Evolutionary conservation across 805 yeast genomes (phyloP).

Genomic region (Kodamaea restingae): DNA sequence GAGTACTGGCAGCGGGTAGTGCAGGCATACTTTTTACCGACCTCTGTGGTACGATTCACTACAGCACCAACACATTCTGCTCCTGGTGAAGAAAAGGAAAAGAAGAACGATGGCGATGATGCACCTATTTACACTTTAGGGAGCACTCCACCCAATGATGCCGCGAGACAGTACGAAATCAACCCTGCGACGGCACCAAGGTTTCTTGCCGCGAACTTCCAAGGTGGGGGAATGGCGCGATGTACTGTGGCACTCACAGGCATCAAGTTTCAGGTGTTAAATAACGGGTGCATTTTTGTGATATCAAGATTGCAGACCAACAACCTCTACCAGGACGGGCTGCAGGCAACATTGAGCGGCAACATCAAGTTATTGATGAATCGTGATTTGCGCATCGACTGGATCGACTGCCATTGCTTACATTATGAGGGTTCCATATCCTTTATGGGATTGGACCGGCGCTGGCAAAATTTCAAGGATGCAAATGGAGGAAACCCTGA

Average conservation of each 20-base stretch:
- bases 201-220: conserved; percentile 49
- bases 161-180: conserved; percentile 52
- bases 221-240: conserved; percentile 36
- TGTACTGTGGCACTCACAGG: conserved; percentile 34
- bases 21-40: conserved; percentile 30
- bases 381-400: conserved; percentile 61
- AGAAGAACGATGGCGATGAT: conserved; percentile 4
- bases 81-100: conserved; percentile 6
- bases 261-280: conserved; percentile 36
- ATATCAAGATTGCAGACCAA: conserved; percentile 26
- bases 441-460: conserved; percentile 22
- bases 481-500: conserved; percentile 12
- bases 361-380: conserved; percentile 60
- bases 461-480: conserved; percentile 19
- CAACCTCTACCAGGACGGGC: conserved; percentile 60
- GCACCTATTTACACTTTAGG: conserved; percentile 7
- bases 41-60: conserved; percentile 27
- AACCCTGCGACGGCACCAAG: conserved; percentile 62
- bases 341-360: conserved; percentile 60
- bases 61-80: conserved; percentile 16
- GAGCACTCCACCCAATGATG: conserved; percentile 8
- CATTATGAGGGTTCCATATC: conserved; percentile 26
- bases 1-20: conserved; percentile 37
- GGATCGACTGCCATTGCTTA: conserved; percentile 54
- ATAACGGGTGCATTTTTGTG: conserved; percentile 36